A percentile compares a stretch with the other conserved stretches of the same genome.
These are phyloP conservation scores for Paecilomyces sp. DNA, from an alignment of 2,329 filamentous ascomycete species.

Conservation along the genomic window DNA sequence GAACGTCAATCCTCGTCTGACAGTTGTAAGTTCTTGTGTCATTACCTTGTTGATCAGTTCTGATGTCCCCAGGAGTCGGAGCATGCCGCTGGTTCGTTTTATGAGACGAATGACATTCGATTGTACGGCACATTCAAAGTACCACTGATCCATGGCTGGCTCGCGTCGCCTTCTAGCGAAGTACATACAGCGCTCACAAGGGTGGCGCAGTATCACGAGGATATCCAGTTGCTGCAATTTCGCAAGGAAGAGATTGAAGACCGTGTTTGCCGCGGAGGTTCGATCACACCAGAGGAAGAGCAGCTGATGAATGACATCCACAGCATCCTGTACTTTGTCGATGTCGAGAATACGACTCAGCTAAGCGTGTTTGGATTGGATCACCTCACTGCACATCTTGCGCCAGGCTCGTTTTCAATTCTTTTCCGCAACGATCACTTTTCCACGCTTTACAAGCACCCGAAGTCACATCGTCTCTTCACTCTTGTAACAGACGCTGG, in stretches of 20 bases:
- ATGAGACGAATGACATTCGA: conserved; percentile 80
- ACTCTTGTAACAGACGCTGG: conserved; percentile 89
- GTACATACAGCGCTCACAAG: conserved; percentile 65
- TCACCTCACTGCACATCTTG: conserved; percentile 62
- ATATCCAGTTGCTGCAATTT: conserved; percentile 83
- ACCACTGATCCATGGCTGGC: conserved; percentile 88
- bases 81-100: conserved; percentile 63
- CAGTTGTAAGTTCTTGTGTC: conserved; percentile 43
- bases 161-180: conserved; percentile 60
- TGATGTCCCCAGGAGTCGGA: conserved; percentile 21
- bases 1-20: conserved; percentile 92
- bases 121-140: conserved; percentile 85
- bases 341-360: conserved; percentile 68
- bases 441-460: conserved; percentile 85
- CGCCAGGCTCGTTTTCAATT: conserved; percentile 76
- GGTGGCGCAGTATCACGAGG: conserved; percentile 79
- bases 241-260: conserved; percentile 80
- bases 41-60: conserved; percentile 29
- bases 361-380: conserved; percentile 75
- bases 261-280: conserved; percentile 58
- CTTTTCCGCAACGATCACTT: conserved; percentile 97
- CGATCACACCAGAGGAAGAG: conserved; percentile 65
- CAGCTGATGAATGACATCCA: conserved; percentile 74
- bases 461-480: conserved; percentile 65
- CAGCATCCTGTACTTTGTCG: conserved; percentile 76